Base-by-base conservation (phyloP, 805 yeast genomes). In the Schizosaccharomyces octosporus region DNA sequence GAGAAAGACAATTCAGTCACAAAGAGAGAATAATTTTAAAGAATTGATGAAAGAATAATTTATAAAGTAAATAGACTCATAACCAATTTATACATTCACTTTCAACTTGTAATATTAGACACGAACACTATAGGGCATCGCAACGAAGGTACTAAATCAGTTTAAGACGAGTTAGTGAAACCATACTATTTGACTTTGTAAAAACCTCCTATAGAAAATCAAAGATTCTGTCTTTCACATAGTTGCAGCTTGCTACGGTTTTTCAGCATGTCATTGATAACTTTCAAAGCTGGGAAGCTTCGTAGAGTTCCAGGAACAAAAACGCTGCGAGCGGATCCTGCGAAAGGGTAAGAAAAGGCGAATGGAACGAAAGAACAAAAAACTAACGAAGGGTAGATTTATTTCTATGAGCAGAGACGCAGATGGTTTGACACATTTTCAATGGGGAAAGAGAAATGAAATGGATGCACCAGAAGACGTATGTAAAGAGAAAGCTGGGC, bases 261-360 rank as follows among this genome's bases (percentile, higher is more conserved):
- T n/a, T 13, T 36, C 15, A 36, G 41, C 21, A 51, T 51, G 57
- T 29, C 57, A 29, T 51, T 51, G 36, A 21, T 51, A 24, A 21
- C 31, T 21, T 57, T 59, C 19, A 59, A 59, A 59, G 61, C 61
- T n/a, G 61, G 61, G 19, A 42, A 45, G 32, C 51, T 59, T 21
- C 43, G 48, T 31, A 41, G 61, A 17, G 31, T 21, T 19, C 36
- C 27, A 41, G 39, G 54, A 41, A 59, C 61, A 7, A 42, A 45
- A 13, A 19, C 29, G 7, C 32, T 59, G 13, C 48, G 36, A n/a
- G 54, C 61, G 17, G 61, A 59, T 32, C 59, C 59, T 17, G 31
- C 29, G 36, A 59, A 59, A 43, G 61, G 61, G 60, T 57, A 29
- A 19, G 60, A 36, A 36, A 5, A 36, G 41, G 15, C 41, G 13